A percentile compares a stretch with the other conserved stretches of the same genome.
phyloP scores from a whole-genome alignment of 1,284 basidiomycete genomes.

The Cryptococcus sp. region DNA sequence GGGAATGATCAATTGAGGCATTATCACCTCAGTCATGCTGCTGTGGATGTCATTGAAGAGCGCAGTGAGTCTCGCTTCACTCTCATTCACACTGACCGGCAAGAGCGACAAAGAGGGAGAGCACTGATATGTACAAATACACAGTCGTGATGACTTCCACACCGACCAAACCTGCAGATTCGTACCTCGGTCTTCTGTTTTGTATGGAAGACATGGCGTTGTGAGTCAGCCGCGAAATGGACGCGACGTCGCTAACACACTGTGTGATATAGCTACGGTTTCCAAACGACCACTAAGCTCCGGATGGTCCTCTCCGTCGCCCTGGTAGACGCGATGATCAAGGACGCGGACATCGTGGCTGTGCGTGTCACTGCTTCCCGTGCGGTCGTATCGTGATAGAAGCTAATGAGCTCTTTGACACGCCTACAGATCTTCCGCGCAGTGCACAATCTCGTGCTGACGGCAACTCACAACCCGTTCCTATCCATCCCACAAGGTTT shows the following conservation, averaged over 20 bases:
- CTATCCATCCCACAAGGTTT: slow-evolving; percentile 37
- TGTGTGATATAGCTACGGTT: slow-evolving; percentile 46
- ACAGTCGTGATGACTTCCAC: slow-evolving; percentile 48
- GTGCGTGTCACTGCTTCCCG: slow-evolving; percentile 21
- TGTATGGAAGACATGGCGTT: slow-evolving; percentile 55
- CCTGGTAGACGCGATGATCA: slow-evolving; percentile 53
- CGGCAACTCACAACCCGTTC: slow-evolving; percentile 48
- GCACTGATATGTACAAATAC: neutral
- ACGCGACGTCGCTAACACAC: too few species aligned
- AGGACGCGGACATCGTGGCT: slow-evolving; percentile 51
- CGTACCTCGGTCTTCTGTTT: slow-evolving; percentile 52
- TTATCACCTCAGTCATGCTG: slow-evolving; percentile 51
- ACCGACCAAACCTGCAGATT: slow-evolving; percentile 47
- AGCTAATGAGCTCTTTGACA: neutral
- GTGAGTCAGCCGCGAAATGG: slow-evolving; percentile 31
- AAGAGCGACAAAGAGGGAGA: neutral
- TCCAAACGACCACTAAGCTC: slow-evolving; percentile 49
- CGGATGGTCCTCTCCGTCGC: slow-evolving; percentile 51
- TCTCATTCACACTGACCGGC: too few species aligned
- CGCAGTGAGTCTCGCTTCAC: slow-evolving; percentile 38
- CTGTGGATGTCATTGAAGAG: slow-evolving; percentile 53
- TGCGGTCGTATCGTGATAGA: neutral
- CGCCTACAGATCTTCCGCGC: slow-evolving; percentile 44
- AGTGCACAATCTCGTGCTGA: slow-evolving; percentile 48
- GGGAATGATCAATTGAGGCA: slow-evolving; percentile 47